Evolutionary conservation across 371 early-diverging fungal species (phyloP).

Genomic region (Smittium culicis): DNA sequence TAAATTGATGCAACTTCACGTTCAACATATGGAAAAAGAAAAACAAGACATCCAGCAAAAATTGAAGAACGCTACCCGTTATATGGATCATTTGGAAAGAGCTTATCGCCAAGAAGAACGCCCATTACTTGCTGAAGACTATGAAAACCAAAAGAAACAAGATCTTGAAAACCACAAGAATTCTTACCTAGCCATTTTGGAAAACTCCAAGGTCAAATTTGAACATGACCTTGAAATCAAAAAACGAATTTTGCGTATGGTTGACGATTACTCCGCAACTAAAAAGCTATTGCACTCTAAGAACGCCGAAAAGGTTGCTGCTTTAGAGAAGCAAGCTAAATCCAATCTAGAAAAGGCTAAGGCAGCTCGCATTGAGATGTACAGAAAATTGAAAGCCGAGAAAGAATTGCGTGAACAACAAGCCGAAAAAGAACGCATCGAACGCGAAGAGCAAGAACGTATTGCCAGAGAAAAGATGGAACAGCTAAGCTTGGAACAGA

Average conservation of each 20-base stretch:
- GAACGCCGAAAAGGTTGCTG: constrained; percentile 39
- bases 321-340: constrained; percentile 35
- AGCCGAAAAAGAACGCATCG: constrained; percentile 22
- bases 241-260: constrained; percentile 57
- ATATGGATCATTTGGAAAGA: constrained; percentile 88
- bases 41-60: constrained; percentile 61
- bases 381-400: constrained; percentile 25
- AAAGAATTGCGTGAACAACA: constrained; percentile 18
- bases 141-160: constrained; percentile 68
- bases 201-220: constrained; percentile 47
- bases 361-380: constrained; percentile 42
- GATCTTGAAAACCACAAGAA: constrained; percentile 71
- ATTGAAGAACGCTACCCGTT: constrained; percentile 56
- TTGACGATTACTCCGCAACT: constrained; percentile 57
- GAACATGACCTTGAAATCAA: constrained; percentile 61
- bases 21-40: constrained; percentile 81
- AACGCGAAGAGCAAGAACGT: constrained; percentile 23
- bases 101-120: constrained; percentile 91
- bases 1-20: constrained; percentile 67
- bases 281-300: constrained; percentile 43
- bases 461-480: constrained; percentile 14
- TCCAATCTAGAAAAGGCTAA: constrained; percentile 58
- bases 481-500: constrained; percentile 11
- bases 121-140: constrained; percentile 79
- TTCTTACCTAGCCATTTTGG: constrained; percentile 49